phyloP scores from a whole-genome alignment of 2,329 filamentous ascomycete species.

The Fusarium pininemorale region DNA sequence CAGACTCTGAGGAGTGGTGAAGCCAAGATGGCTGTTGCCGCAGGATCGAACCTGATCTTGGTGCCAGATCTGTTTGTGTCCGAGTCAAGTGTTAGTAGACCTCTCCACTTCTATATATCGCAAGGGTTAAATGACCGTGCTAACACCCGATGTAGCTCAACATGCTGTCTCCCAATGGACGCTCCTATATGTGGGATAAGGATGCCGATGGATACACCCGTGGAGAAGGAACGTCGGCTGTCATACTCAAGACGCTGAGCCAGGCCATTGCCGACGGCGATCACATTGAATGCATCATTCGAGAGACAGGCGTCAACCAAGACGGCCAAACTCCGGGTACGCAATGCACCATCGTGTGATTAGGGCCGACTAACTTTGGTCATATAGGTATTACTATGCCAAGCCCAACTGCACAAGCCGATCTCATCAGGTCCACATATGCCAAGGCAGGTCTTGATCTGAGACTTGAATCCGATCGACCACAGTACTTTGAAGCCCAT shows the following conservation, averaged over 20 bases:
- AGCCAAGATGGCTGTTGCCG: constrained; percentile 1
- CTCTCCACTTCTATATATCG: accelerated
- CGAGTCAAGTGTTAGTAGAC: not conserved
- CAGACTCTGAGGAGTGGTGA: constrained; percentile 3
- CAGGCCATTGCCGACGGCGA: not conserved
- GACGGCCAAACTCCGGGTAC: not conserved
- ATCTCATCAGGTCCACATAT: not conserved
- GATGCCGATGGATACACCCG: constrained; percentile 15
- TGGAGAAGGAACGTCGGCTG: constrained; percentile 3
- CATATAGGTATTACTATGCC: not conserved
- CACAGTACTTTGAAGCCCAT: constrained; percentile 6
- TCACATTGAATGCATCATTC: not conserved
- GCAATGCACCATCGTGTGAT: not conserved
- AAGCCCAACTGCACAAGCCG: not conserved
- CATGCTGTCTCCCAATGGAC: constrained; percentile 1
- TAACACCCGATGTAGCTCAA: not conserved
- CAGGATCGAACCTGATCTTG: not conserved
- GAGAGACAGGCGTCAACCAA: not conserved
- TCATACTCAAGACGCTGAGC: constrained; percentile 10
- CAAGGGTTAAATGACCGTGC: accelerated
- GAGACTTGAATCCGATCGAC: not conserved
- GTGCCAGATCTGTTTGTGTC: not conserved
- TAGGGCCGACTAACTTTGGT: not conserved
- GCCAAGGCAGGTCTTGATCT: not conserved
- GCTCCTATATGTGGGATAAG: constrained; percentile 6